Conservation (phyloP, 768 basidiomycete genomes). For the Leccinellum luteum region DNA sequence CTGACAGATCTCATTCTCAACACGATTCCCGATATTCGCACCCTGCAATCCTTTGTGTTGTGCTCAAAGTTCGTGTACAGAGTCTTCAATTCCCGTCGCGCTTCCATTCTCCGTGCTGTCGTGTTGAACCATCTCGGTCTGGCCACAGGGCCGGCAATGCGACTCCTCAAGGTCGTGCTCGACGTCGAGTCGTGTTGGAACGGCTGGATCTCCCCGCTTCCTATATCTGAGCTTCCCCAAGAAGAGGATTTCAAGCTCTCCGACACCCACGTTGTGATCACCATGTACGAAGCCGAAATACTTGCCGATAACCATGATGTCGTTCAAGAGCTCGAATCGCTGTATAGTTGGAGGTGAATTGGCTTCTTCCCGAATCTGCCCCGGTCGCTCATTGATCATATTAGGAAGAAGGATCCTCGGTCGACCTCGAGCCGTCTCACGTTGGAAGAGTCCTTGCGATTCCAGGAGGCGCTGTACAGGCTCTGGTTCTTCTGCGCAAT, state of each 20-base stretch:
- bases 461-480: conserved; percentile 30
- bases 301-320: conserved; percentile 17
- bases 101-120: conserved; percentile 13
- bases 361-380: background rate
- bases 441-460: conserved; percentile 31
- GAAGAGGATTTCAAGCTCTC: conserved; percentile 5
- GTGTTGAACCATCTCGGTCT: conserved; percentile 16
- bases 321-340: conserved; percentile 12
- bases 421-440: conserved; percentile 32
- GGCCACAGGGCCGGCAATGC: conserved; percentile 6
- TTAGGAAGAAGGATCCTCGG: conserved; percentile 38
- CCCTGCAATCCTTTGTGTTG: conserved; percentile 11
- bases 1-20: conserved; percentile 13
- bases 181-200: conserved; percentile 14
- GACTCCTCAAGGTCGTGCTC: conserved; percentile 16
- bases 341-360: conserved; percentile 24
- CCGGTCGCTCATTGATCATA: conserved; percentile 2
- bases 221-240: conserved; percentile 8
- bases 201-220: conserved; percentile 9
- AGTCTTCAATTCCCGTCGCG: conserved; percentile 11
- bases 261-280: background rate
- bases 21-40: conserved; percentile 7
- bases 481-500: conserved; percentile 21
- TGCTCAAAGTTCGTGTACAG: conserved; percentile 18
- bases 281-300: conserved; percentile 6